phyloP scores from a whole-genome alignment of 192 early-diverging fungal species.

The Gigaspora rosea region DNA sequence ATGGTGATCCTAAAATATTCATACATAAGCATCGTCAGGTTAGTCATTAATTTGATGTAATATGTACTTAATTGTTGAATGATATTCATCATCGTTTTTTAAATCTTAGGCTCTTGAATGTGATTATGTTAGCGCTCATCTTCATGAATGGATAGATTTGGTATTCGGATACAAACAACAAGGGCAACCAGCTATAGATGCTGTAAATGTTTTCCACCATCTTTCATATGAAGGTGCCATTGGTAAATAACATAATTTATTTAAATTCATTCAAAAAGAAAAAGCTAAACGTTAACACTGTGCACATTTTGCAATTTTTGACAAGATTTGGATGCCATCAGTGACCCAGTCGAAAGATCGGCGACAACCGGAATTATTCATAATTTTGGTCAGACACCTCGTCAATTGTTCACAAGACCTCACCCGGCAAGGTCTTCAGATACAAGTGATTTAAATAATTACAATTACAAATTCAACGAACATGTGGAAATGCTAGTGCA shows the following conservation, averaged over 20 bases:
- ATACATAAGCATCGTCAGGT: slow-evolving; percentile 76
- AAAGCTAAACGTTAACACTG: not conserved
- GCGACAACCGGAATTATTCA: slow-evolving; percentile 77
- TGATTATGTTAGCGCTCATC: slow-evolving; percentile 61
- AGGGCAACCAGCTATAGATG: slow-evolving; percentile 79
- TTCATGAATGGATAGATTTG: slow-evolving; percentile 93
- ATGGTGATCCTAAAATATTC: slow-evolving; percentile 44
- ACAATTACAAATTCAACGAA: slow-evolving; percentile 47
- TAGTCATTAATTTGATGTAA: slow-evolving; percentile 24
- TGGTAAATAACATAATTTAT: slow-evolving; percentile 30
- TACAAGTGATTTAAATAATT: slow-evolving; percentile 40
- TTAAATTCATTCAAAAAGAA: not conserved
- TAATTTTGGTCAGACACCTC: slow-evolving; percentile 79
- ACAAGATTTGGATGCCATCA: slow-evolving; percentile 78
- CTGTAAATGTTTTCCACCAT: slow-evolving; percentile 75
- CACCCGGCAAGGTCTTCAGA: slow-evolving; percentile 53
- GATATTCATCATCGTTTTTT: not conserved
- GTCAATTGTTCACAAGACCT: slow-evolving; percentile 83
- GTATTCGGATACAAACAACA: slow-evolving; percentile 66
- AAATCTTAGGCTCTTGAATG: slow-evolving; percentile 52
- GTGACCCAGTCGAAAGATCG: slow-evolving; percentile 84
- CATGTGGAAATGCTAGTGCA: slow-evolving; percentile 46
- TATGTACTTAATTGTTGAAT: not conserved
- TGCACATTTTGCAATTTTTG: not conserved
- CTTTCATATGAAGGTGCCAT: slow-evolving; percentile 79